Base-by-base conservation (phyloP, 2,329 filamentous ascomycete genomes). In the Aspergillus hiratsukae region DNA sequence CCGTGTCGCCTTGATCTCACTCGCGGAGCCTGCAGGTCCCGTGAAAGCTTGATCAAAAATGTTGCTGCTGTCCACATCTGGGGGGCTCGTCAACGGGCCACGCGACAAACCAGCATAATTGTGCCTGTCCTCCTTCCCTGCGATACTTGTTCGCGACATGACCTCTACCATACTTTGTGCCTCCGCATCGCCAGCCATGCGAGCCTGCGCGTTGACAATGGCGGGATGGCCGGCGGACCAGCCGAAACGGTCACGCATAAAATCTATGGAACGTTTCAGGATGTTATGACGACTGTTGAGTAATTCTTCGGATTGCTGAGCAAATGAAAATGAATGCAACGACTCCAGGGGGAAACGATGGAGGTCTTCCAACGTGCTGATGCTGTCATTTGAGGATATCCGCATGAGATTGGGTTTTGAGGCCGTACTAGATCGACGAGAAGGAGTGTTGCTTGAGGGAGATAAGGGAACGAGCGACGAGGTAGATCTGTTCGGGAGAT, bases 251-350 rank as follows among this genome's bases (percentile, higher is more conserved):
- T 97, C 91, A 69, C 90, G 89, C 89, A 99, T 95, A 69, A 97
- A 97, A 73, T 97, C 94, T 69, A 97, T 87, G 8, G 92, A 96
- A 57, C 93, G 84, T 76, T 96, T 96, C 67, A 99, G 74, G 35
- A 96, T 88, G 78, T 91, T 96, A 72, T 97, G 92, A 54, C 94
- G 88, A 72, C 85, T 96, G 71, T 96, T 90, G 55, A 97, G 81
- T 60, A 91, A 86, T 60, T 97, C 93, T 69, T 96, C 92, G 3
- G 92, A 93, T 74, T 96, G 92, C 65, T 96, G 90, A 43, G 94
- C 91, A 73, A 99, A 99, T 11, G 93, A 97, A 77, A 99, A 99
- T 1, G 94, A 99, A 75, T 99, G 94, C 49, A 99, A 79, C 5
- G 94, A 99, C 72, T 99, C 94, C 65, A 90, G 91, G 1, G 94